phyloP scores from a whole-genome alignment of 257 asterid genomes.

The Scutellaria minor region DNA sequence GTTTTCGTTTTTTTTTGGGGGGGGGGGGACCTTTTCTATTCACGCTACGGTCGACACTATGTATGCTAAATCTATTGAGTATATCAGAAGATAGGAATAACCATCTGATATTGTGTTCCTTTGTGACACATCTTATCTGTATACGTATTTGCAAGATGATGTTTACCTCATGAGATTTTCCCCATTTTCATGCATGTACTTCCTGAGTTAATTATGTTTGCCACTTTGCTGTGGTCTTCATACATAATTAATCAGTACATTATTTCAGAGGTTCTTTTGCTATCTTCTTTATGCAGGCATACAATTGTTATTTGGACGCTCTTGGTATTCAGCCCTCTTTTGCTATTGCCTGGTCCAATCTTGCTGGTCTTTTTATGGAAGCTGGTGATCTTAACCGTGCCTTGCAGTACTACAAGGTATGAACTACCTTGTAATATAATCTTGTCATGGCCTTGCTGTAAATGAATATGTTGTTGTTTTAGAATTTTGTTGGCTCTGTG shows the following conservation, averaged over 20 bases:
- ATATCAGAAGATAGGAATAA: slow-evolving; percentile 7
- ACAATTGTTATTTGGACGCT: slow-evolving; percentile 91
- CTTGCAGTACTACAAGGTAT: slow-evolving; percentile 93
- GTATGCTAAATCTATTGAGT: background rate
- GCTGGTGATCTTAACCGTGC: slow-evolving; percentile 92
- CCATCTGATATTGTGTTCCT: background rate
- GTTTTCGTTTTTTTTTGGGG: background rate
- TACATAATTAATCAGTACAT: background rate
- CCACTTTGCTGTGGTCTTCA: background rate
- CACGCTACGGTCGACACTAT: background rate
- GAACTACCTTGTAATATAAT: background rate
- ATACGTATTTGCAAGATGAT: slow-evolving; percentile 5
- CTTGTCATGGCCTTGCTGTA: slow-evolving; percentile 9
- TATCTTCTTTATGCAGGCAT: slow-evolving; percentile 60
- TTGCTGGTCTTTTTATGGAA: slow-evolving; percentile 98
- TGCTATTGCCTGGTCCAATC: slow-evolving; percentile 99
- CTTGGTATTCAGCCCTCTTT: slow-evolving; percentile 89
- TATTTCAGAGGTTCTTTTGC: slow-evolving; percentile 6
- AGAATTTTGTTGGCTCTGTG: slow-evolving; percentile 4
- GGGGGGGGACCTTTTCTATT: too few relatives aligned
- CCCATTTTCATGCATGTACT: slow-evolving; percentile 12
- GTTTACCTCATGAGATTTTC: slow-evolving; percentile 8
- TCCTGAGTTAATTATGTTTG: background rate
- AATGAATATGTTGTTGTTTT: slow-evolving; percentile 23
- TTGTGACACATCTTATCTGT: background rate